Conservation (phyloP, 441 rosid genomes). For the Manihot esculenta region DNA sequence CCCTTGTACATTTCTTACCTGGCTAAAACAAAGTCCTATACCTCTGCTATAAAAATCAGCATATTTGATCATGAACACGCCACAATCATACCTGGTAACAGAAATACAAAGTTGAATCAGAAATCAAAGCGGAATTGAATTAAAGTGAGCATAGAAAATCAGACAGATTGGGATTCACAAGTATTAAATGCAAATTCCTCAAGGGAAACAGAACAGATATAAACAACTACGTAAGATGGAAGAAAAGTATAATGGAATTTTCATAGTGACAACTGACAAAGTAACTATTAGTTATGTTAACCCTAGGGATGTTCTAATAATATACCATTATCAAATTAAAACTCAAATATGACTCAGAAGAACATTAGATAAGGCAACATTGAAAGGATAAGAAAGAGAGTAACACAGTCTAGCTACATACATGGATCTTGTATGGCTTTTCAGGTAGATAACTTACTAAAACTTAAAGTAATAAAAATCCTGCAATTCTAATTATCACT, state of each 20-base stretch:
- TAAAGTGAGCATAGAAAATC: too few relatives aligned
- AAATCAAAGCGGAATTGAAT: not conserved
- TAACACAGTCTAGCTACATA: too few relatives aligned
- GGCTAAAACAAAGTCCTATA: slow-evolving; percentile 66
- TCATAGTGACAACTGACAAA: too few relatives aligned
- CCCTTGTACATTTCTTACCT: slow-evolving; percentile 44
- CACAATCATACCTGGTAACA: slow-evolving; percentile 78
- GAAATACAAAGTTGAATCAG: not conserved
- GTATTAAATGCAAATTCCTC: not conserved
- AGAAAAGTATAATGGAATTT: not conserved
- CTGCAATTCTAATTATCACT: too few relatives aligned
- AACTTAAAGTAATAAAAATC: not conserved
- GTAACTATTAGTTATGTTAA: too few relatives aligned
- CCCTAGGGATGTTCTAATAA: too few relatives aligned
- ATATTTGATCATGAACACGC: slow-evolving; percentile 92
- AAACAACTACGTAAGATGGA: too few relatives aligned
- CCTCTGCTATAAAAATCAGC: slow-evolving; percentile 85
- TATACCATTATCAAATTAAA: too few relatives aligned
- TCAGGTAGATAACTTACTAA: not conserved
- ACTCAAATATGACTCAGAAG: too few relatives aligned
- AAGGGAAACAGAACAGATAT: not conserved
- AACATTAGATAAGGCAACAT: too few relatives aligned
- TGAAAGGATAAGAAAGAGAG: too few relatives aligned
- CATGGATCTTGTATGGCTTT: too few relatives aligned
- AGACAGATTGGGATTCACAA: not conserved